A percentile compares a stretch with the other conserved stretches of the same genome.
phyloP scores from a whole-genome alignment of 805 yeast genomes.

The Spathaspora passalidarum region DNA sequence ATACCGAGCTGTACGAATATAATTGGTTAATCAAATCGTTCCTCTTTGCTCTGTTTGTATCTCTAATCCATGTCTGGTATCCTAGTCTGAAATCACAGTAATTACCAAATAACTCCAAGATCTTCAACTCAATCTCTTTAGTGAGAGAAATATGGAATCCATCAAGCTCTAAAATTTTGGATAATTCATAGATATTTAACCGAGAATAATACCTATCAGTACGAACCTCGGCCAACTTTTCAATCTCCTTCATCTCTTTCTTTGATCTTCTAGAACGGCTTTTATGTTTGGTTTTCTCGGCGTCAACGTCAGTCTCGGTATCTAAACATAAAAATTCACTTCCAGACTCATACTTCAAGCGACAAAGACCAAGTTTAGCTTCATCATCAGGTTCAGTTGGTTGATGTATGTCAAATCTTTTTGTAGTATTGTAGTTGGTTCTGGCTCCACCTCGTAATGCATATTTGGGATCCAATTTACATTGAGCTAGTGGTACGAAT shows the following conservation, averaged over 20 bases:
- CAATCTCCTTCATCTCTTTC: background rate
- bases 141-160: slow-evolving; percentile 49
- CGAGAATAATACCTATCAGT: slow-evolving; percentile 37
- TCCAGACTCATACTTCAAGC: slow-evolving; percentile 2
- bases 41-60: slow-evolving; percentile 57
- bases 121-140: slow-evolving; percentile 49
- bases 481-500: slow-evolving; percentile 10
- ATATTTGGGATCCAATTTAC: slow-evolving; percentile 10
- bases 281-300: background rate
- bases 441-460: slow-evolving; percentile 2
- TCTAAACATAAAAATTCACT: no score
- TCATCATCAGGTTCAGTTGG: slow-evolving; percentile 1
- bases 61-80: slow-evolving; percentile 80
- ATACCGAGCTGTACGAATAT: slow-evolving; percentile 41
- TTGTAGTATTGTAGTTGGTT: slow-evolving; percentile 2
- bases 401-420: background rate
- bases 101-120: slow-evolving; percentile 50
- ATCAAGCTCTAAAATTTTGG: slow-evolving; percentile 49
- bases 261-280: background rate
- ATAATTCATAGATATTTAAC: slow-evolving; percentile 54
- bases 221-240: slow-evolving; percentile 3
- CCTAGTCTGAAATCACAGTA: slow-evolving; percentile 73
- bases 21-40: slow-evolving; percentile 46
- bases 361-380: slow-evolving; percentile 2
- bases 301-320: background rate